Base-by-base conservation (phyloP, 108 stramenopile genomes). In the Pseudonitzschia multiseries region DNA sequence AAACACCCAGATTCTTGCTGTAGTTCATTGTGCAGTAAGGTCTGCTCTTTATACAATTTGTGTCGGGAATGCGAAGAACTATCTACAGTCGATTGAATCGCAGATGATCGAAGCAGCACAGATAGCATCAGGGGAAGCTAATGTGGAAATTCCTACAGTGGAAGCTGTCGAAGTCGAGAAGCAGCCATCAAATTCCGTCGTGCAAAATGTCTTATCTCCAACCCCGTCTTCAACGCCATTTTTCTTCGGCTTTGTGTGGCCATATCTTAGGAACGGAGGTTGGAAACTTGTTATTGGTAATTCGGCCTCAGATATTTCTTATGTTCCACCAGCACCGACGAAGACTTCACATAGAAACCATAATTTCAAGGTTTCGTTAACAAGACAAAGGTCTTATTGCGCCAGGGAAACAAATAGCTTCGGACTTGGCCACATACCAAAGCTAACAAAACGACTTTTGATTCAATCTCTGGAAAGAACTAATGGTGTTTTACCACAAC, bases 181-280 rank as follows among this genome's bases (percentile, higher is more conserved):
- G 26, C 22, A 62, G 8, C 33, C n/a, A 4, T 0, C 33, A 2
- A 12, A 62, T 21, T 20, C 33, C 61, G 20, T 15, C n/a, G 22
- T 1, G 21, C 2, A 20, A 26, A 41, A 62, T 62, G 33, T 4
- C 14, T 62, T 29, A 14, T 62, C 32, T 4, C 29, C 61, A 33
- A 41, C 32, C 13, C 79, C 83, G 42, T 43, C 69, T 8, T 80
- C 82, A 0, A 29, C 17, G 24, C 85, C 71, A 12, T 62, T 85
- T 13, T 86, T 86, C 66, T 56, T 81, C 20, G 74, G 73, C 24
- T 41, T 83, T 41, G 79, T 86, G 5, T 86, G 85, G 85, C 85
- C 85, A 31, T 31, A 59, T 15, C 71, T 86, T 18, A 56, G 59
- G 27, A 24, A 70, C 18, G 59, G 27, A 2, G 73, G 70, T 9